Conservation (phyloP, 75 land plant genomes). For the Larix kaempferi region DNA sequence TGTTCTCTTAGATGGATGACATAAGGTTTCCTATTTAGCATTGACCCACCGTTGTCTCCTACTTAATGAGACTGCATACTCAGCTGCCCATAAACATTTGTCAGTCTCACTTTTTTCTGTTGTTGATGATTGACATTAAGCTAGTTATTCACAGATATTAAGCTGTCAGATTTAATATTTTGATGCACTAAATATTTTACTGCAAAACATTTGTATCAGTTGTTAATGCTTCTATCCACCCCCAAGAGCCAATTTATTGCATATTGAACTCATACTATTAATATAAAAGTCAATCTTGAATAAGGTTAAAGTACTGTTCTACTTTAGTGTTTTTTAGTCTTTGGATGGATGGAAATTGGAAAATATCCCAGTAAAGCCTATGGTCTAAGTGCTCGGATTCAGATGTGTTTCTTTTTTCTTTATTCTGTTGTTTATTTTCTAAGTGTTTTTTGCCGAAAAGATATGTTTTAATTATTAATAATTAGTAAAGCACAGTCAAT, state of each 20-base stretch:
- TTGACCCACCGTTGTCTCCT: neutral
- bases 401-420: neutral
- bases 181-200: neutral
- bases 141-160: neutral
- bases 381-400: neutral
- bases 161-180: neutral
- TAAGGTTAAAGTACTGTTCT: neutral
- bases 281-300: neutral
- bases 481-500: neutral
- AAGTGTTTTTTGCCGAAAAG: neutral
- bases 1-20: neutral
- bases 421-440: neutral
- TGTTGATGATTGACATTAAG: neutral
- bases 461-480: neutral
- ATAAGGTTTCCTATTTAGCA: neutral
- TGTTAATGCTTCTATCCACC: neutral
- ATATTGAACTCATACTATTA: neutral
- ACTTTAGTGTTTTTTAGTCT: neutral
- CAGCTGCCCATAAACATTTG: neutral
- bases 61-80: neutral
- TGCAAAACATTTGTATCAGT: neutral
- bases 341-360: neutral
- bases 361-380: neutral
- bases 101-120: neutral
- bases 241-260: neutral